Conservation (phyloP, 2,329 filamentous ascomycete genomes). For the Epichloe festucae region DNA sequence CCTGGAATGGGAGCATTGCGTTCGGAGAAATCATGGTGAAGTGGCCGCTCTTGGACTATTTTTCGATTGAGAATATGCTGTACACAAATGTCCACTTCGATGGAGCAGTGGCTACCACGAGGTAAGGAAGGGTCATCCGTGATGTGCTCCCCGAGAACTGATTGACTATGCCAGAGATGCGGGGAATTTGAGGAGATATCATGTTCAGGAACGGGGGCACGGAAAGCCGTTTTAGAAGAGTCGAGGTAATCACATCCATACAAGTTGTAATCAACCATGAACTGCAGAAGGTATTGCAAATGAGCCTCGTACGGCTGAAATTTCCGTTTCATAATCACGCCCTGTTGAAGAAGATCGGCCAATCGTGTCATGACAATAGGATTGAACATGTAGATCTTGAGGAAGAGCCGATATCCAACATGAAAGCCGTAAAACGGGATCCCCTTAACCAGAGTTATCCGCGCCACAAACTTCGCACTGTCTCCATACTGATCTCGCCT, state of each 20-base stretch:
- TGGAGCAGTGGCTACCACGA: conserved; percentile 71
- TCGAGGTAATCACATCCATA: conserved; percentile 87
- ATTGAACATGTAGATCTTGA: conserved; percentile 92
- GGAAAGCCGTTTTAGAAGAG: conserved; percentile 56
- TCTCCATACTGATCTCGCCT: conserved; percentile 60
- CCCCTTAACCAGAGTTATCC: conserved; percentile 85
- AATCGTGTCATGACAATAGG: conserved; percentile 77
- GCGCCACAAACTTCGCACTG: conserved; percentile 62
- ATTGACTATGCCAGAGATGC: conserved; percentile 70
- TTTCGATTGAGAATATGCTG: conserved; percentile 77
- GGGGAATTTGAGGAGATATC: conserved; percentile 43
- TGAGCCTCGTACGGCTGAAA: conserved; percentile 94
- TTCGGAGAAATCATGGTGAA: conserved; percentile 85
- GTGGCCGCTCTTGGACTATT: conserved; percentile 58
- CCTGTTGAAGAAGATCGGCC: conserved; percentile 76
- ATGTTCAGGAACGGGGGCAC: conserved; percentile 59
- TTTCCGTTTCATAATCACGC: conserved; percentile 67
- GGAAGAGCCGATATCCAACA: conserved; percentile 79
- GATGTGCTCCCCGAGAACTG: conserved; percentile 39
- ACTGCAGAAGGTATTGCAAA: conserved; percentile 82
- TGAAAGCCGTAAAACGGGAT: conserved; percentile 93
- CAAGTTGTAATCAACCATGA: conserved; percentile 97
- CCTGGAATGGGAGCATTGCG: conserved; percentile 46
- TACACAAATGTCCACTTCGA: conserved; percentile 83
- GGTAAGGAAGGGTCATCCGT: conserved; percentile 51